A percentile compares a stretch with the other conserved stretches of the same genome.
These are phyloP conservation scores for Hordeum pubiflorum DNA, from an alignment of 202 grass and related monocot species.

Conservation along the genomic window DNA sequence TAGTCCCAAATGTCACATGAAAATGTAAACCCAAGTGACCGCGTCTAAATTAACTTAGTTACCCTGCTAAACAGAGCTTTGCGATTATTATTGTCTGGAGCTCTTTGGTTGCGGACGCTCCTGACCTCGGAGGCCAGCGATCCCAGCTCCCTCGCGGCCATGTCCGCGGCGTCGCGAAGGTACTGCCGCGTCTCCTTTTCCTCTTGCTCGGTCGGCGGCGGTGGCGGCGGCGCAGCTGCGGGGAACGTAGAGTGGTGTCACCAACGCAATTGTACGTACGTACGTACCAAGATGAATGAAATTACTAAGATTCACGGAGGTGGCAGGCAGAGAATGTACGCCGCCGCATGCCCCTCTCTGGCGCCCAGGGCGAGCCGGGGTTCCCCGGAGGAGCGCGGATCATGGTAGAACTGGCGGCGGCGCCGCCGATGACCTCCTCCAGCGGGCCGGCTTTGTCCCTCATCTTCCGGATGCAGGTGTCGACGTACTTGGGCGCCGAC, in stretches of 20 bases:
- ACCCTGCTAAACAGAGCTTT: neutral
- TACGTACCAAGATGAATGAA: neutral
- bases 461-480: neutral
- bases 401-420: neutral
- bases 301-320: neutral
- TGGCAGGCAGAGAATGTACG: neutral
- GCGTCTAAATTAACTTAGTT: neutral
- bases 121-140: neutral
- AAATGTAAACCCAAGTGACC: neutral
- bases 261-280: neutral
- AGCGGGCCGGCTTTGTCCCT: no score
- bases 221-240: neutral
- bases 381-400: neutral
- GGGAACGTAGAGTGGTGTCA: neutral
- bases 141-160: neutral
- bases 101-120: neutral
- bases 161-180: neutral
- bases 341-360: neutral
- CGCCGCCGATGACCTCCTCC: neutral
- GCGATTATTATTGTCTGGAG: neutral
- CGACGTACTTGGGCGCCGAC: neutral
- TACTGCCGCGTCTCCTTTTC: neutral
- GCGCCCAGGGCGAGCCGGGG: neutral
- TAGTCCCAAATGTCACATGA: neutral
- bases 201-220: neutral